Base-by-base conservation (phyloP, 1,284 basidiomycete genomes). In the Phlebopus sp. region DNA sequence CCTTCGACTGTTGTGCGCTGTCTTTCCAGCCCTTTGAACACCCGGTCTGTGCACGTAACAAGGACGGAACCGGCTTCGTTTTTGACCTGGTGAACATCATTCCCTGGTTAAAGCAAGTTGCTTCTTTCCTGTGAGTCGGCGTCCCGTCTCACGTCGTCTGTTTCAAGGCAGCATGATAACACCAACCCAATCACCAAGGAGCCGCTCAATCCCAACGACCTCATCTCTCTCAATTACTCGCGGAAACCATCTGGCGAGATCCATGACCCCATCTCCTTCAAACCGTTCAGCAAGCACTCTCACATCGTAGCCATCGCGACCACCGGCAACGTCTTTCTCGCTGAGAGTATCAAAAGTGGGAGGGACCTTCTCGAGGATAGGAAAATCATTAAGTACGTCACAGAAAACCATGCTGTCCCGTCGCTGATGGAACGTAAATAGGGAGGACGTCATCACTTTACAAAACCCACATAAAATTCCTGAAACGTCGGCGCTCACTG, bases 231-330 rank as follows among this genome's bases (percentile, higher is more conserved):
- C 42, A 84, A 97, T 65, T 98, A 98, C 62, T 84, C 84, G 42
- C 78, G 83, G 48, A 88, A 87, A 61, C 70, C 86, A 2, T 82
- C 90, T 32, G 87, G 87, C 31, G 86, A 92, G 63, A 81, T 90
- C 15, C 86, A 93, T 63, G 92, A 96, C 64, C 92, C 92, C 1
- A 92, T 96, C 41, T 91, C 90, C 2, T 95, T 94, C 77, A 95
- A 94, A 63, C 86, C 89, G 0, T 93, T 96, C 73, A 92, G 78
- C 58, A 86, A 92, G 52, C 92, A 95, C 60, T 92, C 92, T 1
- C 90, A 95, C 65, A 88, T 96, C 44, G 90, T 95, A 37, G 90
- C 91, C 42, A 82, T 96, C 54, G 86, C 88, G 21, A 89, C 83
- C 2, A 95, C 92, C 0, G 93, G 93, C 5, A 96, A 97, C 62